Evolutionary conservation across 805 yeast species (phyloP), one percentile per base, ranked within the genome.

Genomic region (Ogataea corticis): DNA sequence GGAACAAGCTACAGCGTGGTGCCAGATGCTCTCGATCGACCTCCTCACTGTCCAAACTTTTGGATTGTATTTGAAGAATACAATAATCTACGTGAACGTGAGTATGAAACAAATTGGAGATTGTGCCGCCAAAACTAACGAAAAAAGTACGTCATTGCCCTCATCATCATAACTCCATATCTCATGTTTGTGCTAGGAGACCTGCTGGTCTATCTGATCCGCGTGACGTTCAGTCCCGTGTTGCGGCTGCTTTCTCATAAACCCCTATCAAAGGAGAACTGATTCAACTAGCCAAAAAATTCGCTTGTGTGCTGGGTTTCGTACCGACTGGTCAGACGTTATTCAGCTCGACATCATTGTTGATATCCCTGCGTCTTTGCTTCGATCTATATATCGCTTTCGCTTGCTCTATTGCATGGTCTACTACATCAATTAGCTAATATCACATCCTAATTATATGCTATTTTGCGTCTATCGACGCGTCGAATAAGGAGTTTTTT

Each of bases 121-220:
- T 25, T 25, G 10, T 25, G 7, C 28, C 11, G 7, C 28, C 16
- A 5, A 18, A 10, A 12, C 7, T 38, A 33, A 39, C 33, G 19
- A 17, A n/a, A 21, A 6, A 28, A 52, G 57, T 57, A 48, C 15
- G 41, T 51, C 13, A 53, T 59, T 27, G 48, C 60, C 3, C 35
- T 56, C 39, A 37, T 53, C 34, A 55, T 59, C 28, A 52, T 59
- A 14, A 45, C 49, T 6, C 68, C 68, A 11, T 63, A 59, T 38
- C 16, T 62, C 38, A 11, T 50, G 1, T 36, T 61, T 11, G 47
- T 63, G 6, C 18, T 39, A 3, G 41, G 50, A 16, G 67, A 63
- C 25, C 11, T 62, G 9, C 19, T 56, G 14, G 57, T 63, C 3
- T 62, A 57, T 37, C 14, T 58, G 9, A 30, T 54, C 29, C 48